Base-by-base conservation (phyloP, 2,329 filamentous ascomycete genomes). In the Aspergillus sp. region DNA sequence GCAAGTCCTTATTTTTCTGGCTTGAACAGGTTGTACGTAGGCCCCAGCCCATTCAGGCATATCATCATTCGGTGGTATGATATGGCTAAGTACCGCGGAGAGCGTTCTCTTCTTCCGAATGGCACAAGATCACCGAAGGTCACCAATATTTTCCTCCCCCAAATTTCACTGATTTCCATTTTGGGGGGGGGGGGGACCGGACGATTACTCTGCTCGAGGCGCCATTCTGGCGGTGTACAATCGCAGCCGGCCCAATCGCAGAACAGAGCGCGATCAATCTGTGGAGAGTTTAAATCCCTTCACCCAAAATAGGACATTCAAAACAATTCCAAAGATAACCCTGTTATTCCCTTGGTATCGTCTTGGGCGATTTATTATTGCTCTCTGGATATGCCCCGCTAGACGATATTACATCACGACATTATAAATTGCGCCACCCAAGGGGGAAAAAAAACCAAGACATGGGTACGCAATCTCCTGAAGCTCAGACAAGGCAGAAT, bases 211-310 rank as follows among this genome's bases (percentile, higher is more conserved):
- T 43, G 39, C 48, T 43, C 35, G 40, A 56, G 46, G 48, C 23
- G 58, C 51, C 58, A 57, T 63, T 59, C 55, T 66, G 59, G 64
- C 64, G 64, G 64, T 66, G 64, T 62, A 64, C 56, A 59, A 50
- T 41, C 41, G 55, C 46, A 23, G 40, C 45, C 43, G 61, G 58
- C 45, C 64, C 64, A 64, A 66, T 66, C 61, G 59, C 55, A 58
- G 53, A 45, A 48, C 61, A 43, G 47, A 31, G 52, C 35, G 52
- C 48, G 39, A 57, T 33, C 25, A 43, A 23, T 37, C 49, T 52
- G 62, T 64, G 62, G 60, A 59, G 62, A 52, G 56, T 21, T 33
- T 39, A 50, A 45, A 39, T 44, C 54, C 45, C 31, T 40, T 49
- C 39, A 51, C 37, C 17, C 17, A 40, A 40, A n/a, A 27, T 41